Conservation (phyloP, 345 rosid genomes). For the Geranium rotundifolium region DNA sequence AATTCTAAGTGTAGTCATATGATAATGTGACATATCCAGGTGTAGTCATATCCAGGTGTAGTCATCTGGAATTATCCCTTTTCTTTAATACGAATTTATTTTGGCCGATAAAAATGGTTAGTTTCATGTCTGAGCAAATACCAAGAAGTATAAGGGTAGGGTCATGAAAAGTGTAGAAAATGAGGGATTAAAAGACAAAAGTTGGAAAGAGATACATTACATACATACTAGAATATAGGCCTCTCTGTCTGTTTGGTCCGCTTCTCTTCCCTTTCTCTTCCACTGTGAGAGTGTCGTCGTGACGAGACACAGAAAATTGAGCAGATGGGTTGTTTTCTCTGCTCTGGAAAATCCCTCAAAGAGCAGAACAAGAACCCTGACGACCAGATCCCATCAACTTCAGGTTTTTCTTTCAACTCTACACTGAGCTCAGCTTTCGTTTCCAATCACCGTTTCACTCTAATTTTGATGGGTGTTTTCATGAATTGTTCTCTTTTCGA, state of each 20-base stretch:
- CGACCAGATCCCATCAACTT: constrained; percentile 47
- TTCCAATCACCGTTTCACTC: neutral
- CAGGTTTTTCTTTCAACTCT: constrained; percentile 22
- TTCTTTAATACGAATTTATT: too few species aligned
- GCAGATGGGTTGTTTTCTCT: constrained; percentile 37
- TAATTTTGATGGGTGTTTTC: neutral
- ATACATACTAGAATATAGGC: too few species aligned
- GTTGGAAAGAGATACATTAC: too few species aligned
- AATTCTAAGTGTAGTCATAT: too few species aligned
- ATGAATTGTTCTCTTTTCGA: neutral
- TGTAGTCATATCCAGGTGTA: too few species aligned
- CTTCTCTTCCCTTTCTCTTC: constrained; percentile 7
- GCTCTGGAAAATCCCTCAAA: constrained; percentile 34
- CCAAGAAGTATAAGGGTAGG: too few species aligned
- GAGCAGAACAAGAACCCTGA: constrained; percentile 17
- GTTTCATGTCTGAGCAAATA: too few species aligned
- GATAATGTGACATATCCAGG: too few species aligned
- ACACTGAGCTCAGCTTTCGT: neutral
- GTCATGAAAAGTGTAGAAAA: too few species aligned
- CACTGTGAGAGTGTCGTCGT: neutral
- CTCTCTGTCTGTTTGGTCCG: constrained; percentile 9
- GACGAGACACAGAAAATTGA: neutral
- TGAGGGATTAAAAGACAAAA: too few species aligned
- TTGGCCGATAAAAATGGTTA: too few species aligned
- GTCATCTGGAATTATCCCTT: too few species aligned